Conservation (phyloP, 2,329 filamentous ascomycete species). For the Aureobasidium sp. region DNA sequence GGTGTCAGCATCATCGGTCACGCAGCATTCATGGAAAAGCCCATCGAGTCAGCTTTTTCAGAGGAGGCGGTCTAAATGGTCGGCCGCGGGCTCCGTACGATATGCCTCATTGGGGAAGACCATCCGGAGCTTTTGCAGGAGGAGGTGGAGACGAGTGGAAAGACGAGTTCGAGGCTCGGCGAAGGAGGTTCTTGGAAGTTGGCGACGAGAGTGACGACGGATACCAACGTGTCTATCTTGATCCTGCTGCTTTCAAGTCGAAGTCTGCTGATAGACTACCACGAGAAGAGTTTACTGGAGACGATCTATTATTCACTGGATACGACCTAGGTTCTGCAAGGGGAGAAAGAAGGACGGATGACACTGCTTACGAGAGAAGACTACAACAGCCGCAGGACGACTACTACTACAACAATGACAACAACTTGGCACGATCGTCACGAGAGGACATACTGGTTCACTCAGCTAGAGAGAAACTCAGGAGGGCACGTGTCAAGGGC, state of each 20-base stretch:
- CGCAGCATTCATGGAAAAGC: constrained; percentile 93
- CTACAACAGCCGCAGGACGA: constrained; percentile 39
- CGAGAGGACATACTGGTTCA: constrained; percentile 71
- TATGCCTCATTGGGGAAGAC: constrained; percentile 96
- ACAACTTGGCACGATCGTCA: constrained; percentile 36
- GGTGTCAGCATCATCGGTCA: constrained; percentile 92
- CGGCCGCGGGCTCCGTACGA: constrained; percentile 95
- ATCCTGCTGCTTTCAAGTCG: constrained; percentile 31
- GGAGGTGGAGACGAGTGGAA: constrained; percentile 50
- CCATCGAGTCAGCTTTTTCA: constrained; percentile 99
- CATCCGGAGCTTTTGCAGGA: constrained; percentile 59
- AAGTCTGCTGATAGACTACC: constrained; percentile 5
- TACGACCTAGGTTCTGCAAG: constrained; percentile 38
- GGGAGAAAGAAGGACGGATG: constrained; percentile 28
- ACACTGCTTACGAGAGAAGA: constrained; percentile 43
- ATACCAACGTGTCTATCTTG: constrained; percentile 35
- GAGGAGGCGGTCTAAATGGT: constrained; percentile 99
- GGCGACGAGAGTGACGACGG: constrained; percentile 45
- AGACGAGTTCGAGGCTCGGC: constrained; percentile 43
- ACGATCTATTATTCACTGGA: constrained; percentile 43
- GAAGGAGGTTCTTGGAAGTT: constrained; percentile 59
- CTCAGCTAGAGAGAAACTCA: constrained; percentile 71
- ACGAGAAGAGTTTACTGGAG: constrained; percentile 33
- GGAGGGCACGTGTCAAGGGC: constrained; percentile 67
- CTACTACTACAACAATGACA: constrained; percentile 8